Base-by-base conservation (phyloP, 1,284 basidiomycete species). In the Ustilago sp. region DNA sequence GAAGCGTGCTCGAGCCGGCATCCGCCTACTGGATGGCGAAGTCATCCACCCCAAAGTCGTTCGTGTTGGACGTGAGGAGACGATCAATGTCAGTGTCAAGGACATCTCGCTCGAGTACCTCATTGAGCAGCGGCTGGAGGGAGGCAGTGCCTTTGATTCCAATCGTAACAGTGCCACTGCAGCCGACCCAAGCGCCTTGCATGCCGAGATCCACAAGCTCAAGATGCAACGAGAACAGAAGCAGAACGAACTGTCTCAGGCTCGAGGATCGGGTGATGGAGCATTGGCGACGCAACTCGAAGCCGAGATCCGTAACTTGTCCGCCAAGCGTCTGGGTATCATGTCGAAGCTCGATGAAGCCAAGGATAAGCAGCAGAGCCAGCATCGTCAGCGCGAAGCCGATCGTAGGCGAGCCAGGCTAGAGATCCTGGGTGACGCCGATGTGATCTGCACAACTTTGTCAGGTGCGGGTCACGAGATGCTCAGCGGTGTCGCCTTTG, bases 381-480 rank as follows among this genome's bases (percentile, higher is more conserved):
- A 66, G 41, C 63, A 69, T 58, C 73, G 82, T 36, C 75, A 81
- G 55, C 65, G 68, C 19, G 80, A 83, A 13, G 82, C 82, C 12
- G 81, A 83, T 48, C 77, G 75, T 1, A 36, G 77, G 12, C 73
- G 72, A 8, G 65, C 77, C 6, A 71, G 81, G 41, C 32, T 63
- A 28, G 74, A 82, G 63, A 83, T 86, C 19, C 50, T 86, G 23
- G 54, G 65, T 84, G 90, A 90, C 70, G 89, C 93, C 59, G 95
- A 99, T 83, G 92, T 99, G 36, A 93, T 99, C 66, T 99, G 97
- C 85, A 90, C 92, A 35, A 99, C 97, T 0, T 89, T 99, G 8
- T 95, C 95, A 36, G 90, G 95, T 19, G 84, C 83, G 8, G 97
- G 96, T 2, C 94, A 98, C 80, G 95, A 98, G 47, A 90, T 90